Evolutionary conservation across 2,329 filamentous ascomycete genomes (phyloP), one percentile per base, ranked within the genome.

Genomic region (Allantophomopsis cytisporea): DNA sequence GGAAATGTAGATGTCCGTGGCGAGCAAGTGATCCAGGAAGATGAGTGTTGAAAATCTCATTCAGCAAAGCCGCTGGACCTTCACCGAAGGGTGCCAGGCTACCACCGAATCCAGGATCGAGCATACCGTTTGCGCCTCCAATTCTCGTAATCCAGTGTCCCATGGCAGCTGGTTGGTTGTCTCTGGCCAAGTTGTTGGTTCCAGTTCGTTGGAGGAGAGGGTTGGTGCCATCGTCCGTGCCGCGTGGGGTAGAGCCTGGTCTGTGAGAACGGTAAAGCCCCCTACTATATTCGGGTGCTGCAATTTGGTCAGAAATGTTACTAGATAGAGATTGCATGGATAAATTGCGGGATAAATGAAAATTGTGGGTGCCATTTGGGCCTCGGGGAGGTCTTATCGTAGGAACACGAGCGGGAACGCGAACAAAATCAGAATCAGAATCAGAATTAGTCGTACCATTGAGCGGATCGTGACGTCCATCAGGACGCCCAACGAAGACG

Each of bases 201-300:
- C 44, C 59, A 35, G 60, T 59, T 41, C 84, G 80, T 47, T 87
- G 81, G 39, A 96, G 73, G 11, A 96, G 68, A 34, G 89, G 89
- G 53, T 96, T 95, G 16, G 78, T 69, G 3, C 86, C 87, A 54
- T 95, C 88, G 47, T 94, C 86, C 20, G 68, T 68, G 41, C 72
- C 68, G 39, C 72, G 62, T 23, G 71, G 64, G 15, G 62, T 44
- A 31, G 48, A 67, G 36, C 67, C 67, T 39, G 69, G 58, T 41
- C 74, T 66, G 49, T 76, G 70, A 7, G 63, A 60, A 44, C 67
- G 61, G 47, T 73, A 65, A 60, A 64, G 58, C 17, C 60, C 52
- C 39, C 60, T 56, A 28, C 23, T 28, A 35, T 48, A 52, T 38
- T 54, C 52, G 12, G 50, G 48, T 30, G 52, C 54, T 51, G 57